Evolutionary conservation across 2,329 filamentous ascomycete species (phyloP).

Genomic region (Endocalyx cinctus): DNA sequence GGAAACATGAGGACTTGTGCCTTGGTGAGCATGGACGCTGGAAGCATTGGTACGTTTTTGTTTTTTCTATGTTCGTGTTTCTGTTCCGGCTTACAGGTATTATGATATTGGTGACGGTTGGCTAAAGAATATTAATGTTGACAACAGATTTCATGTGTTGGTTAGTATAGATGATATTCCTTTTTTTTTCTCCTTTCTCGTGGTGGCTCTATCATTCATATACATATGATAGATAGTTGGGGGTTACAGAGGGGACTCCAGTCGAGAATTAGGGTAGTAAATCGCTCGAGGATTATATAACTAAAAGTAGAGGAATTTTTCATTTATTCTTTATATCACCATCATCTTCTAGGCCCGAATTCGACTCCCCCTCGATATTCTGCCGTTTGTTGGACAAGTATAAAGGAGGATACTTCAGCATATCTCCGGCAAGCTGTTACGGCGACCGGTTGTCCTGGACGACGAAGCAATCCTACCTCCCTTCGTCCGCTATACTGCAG

Average conservation of each 20-base stretch:
- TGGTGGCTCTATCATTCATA: too few relatives aligned
- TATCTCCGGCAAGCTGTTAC: too few relatives aligned
- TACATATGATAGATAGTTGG: background rate
- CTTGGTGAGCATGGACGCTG: slow-evolving; percentile 68
- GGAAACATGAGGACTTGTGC: slow-evolving; percentile 78
- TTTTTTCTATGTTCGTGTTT: background rate
- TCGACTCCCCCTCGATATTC: slow-evolving; percentile 73
- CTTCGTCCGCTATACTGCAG: slow-evolving; percentile 69
- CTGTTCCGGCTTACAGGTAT: too few relatives aligned
- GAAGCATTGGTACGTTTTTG: slow-evolving; percentile 46
- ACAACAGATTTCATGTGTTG: slow-evolving; percentile 68
- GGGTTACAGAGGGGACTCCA: background rate
- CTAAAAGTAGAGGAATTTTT: too few relatives aligned
- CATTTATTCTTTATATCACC: too few relatives aligned
- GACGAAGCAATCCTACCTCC: slow-evolving; percentile 74
- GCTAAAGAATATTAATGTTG: slow-evolving; percentile 8
- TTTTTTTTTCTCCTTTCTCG: too few relatives aligned
- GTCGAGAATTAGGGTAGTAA: slow-evolving; percentile 7
- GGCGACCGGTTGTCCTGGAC: slow-evolving; percentile 48
- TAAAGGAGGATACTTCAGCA: slow-evolving; percentile 70
- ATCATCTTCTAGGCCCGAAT: slow-evolving; percentile 62
- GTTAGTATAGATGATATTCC: slow-evolving; percentile 33
- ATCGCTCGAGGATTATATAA: slow-evolving; percentile 5
- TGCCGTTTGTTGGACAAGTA: slow-evolving; percentile 69
- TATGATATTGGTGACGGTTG: too few relatives aligned